Base-by-base conservation (phyloP, 2,329 filamentous ascomycete species). In the Furcasterigmium sp. region DNA sequence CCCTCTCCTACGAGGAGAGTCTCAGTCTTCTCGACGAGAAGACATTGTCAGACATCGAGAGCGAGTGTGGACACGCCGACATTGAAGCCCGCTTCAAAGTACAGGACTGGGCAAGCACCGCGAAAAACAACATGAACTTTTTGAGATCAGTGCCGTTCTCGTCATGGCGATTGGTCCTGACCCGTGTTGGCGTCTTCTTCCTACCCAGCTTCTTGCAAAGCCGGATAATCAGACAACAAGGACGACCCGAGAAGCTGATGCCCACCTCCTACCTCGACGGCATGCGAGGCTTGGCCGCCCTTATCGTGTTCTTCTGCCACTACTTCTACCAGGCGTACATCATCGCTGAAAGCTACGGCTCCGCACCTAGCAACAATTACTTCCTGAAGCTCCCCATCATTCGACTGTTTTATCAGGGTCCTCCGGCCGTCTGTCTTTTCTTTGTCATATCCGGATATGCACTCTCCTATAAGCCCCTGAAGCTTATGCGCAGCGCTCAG, bases 361-460 rank as follows among this genome's bases (percentile, higher is more conserved):
- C 59, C 42, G 61, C 62, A 37, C 57, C 65, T 19, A 58, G 57
- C 47, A 70, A 76, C 58, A 67, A 68, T 53, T 53, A 70, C 43
- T 45, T 74, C 37, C 62, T 76, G 49, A 72, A 75, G 53, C 64
- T 80, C 2, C 77, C 76, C 8, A 68, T 80, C 46, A 43, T 80
- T 15, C 66, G 76, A 13, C 61, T 80, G 4, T 64, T 74, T 45
- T 80, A 73, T 54, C 72, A 73, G 41, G 77, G 76, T 1, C 75
- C 73, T 3, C 70, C 75, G 0, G 76, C 76, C 51, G 78, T 82
- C 30, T 75, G 72, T 57, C 60, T 80, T 50, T 83, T 83, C 64
- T 82, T 81, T 54, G 72, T 81, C 53, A 75, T 82, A 36, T 79
- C 76, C 1, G 78, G 78, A 17, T 82, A 80, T 57, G 80, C 77